Conservation (phyloP, 177 flowering plant species). For the Vitis hybrid region DNA sequence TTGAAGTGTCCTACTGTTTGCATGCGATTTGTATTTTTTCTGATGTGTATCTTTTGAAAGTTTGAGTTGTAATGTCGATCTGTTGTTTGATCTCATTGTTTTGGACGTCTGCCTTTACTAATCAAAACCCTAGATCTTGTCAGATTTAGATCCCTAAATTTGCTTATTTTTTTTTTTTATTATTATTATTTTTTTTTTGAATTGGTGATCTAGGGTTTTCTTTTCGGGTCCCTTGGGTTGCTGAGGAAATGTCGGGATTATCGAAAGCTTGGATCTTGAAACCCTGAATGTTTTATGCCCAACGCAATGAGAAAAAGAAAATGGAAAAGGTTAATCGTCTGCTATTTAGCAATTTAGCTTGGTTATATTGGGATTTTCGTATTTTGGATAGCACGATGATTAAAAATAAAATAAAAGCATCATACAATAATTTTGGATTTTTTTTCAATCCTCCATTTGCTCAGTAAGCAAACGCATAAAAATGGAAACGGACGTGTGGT, state of each 20-base stretch:
- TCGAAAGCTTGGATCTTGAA: background rate
- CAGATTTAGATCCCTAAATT: slow-evolving; percentile 8
- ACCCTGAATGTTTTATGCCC: too few species aligned
- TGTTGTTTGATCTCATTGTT: background rate
- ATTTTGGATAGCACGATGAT: too few species aligned
- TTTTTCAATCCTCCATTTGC: too few species aligned
- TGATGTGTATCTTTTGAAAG: background rate
- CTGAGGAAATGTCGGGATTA: slow-evolving; percentile 8
- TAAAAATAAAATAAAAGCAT: too few species aligned
- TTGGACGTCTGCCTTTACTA: background rate
- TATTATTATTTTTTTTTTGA: background rate
- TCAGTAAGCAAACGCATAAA: too few species aligned
- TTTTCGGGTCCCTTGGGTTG: background rate
- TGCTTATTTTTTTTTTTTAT: too few species aligned
- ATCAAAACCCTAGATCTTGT: background rate
- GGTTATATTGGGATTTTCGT: too few species aligned
- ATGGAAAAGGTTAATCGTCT: too few species aligned
- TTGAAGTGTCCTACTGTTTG: slow-evolving; percentile 9
- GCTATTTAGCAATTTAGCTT: too few species aligned
- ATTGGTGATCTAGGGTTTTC: slow-evolving; percentile 8
- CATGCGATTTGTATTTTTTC: background rate
- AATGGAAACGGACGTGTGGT: too few species aligned
- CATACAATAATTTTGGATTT: too few species aligned
- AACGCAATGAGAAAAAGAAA: too few species aligned
- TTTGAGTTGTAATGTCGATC: background rate